Evolutionary conservation across 805 yeast species (phyloP).

Genomic region (Nakazawaea ernobii): DNA sequence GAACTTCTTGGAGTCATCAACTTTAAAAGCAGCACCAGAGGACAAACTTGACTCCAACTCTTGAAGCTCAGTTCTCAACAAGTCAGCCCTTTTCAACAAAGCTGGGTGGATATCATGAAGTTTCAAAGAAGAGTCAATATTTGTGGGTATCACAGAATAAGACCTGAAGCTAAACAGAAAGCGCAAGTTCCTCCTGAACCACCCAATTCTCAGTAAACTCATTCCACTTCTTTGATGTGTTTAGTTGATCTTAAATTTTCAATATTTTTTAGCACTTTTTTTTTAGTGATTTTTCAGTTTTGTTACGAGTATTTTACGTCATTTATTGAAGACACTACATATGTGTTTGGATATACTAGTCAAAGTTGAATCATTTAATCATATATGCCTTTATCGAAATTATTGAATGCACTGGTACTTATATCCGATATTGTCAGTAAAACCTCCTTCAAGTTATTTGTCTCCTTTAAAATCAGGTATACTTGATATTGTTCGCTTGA

Average conservation of each 20-base stretch:
- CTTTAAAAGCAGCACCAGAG: constrained; percentile 35
- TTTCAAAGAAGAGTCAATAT: constrained; percentile 2
- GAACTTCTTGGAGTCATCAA: constrained; percentile 42
- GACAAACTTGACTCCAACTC: constrained; percentile 36
- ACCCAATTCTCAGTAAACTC: neutral
- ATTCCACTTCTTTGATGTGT: neutral
- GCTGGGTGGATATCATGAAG: constrained; percentile 40
- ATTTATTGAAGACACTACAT: too few relatives aligned
- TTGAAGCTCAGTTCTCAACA: constrained; percentile 33
- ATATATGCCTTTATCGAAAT: constrained; percentile 34
- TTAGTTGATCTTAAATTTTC: neutral
- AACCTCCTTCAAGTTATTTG: constrained; percentile 53
- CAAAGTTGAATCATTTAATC: constrained; percentile 7
- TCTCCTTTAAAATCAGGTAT: constrained; percentile 52
- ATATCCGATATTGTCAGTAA: constrained; percentile 48
- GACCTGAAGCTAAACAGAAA: neutral
- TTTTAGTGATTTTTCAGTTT: neutral
- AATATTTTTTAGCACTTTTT: neutral
- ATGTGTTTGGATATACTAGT: neutral
- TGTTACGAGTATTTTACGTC: too few relatives aligned
- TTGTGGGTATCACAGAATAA: neutral
- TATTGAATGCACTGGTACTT: constrained; percentile 33
- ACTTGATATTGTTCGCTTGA: constrained; percentile 63
- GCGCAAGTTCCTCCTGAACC: neutral
- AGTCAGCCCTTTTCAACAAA: constrained; percentile 40